These are phyloP conservation scores for Sarocladium oryzae DNA, from an alignment of 2,329 filamentous ascomycete genomes.

Conservation along the genomic window DNA sequence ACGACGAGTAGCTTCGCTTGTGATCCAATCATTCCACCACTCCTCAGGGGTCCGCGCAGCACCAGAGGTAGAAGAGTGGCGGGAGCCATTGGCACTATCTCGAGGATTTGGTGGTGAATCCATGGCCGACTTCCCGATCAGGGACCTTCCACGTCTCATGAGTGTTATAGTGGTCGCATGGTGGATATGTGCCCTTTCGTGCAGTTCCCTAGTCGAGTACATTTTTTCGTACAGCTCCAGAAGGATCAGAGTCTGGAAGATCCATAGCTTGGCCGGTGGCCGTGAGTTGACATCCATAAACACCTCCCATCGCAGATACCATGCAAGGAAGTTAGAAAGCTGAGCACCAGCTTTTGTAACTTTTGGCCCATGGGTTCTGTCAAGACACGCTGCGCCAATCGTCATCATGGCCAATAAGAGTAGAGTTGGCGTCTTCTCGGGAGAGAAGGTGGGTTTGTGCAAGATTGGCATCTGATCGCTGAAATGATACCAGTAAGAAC, in stretches of 20 bases:
- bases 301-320: constrained; percentile 92
- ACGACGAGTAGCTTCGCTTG: constrained; percentile 81
- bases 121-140: constrained; percentile 77
- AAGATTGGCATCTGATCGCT: constrained; percentile 91
- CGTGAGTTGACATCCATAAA: constrained; percentile 88
- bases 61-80: constrained; percentile 56
- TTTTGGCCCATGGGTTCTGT: constrained; percentile 70
- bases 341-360: constrained; percentile 72
- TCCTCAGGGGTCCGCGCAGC: constrained; percentile 68
- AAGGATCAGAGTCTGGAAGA: constrained; percentile 85
- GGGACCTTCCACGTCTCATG: constrained; percentile 86
- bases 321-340: constrained; percentile 82
- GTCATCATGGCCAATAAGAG: constrained; percentile 85
- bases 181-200: constrained; percentile 93
- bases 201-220: constrained; percentile 85
- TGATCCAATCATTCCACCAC: constrained; percentile 96
- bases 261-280: constrained; percentile 90
- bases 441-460: constrained; percentile 88
- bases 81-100: constrained; percentile 49
- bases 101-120: constrained; percentile 76
- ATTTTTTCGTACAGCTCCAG: constrained; percentile 96
- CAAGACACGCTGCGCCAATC: constrained; percentile 83
- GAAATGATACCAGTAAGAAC: constrained; percentile 91
- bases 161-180: constrained; percentile 92
- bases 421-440: constrained; percentile 78